Base-by-base conservation (phyloP, 371 early-diverging fungal genomes). In the Rhizopus stolonifer region DNA sequence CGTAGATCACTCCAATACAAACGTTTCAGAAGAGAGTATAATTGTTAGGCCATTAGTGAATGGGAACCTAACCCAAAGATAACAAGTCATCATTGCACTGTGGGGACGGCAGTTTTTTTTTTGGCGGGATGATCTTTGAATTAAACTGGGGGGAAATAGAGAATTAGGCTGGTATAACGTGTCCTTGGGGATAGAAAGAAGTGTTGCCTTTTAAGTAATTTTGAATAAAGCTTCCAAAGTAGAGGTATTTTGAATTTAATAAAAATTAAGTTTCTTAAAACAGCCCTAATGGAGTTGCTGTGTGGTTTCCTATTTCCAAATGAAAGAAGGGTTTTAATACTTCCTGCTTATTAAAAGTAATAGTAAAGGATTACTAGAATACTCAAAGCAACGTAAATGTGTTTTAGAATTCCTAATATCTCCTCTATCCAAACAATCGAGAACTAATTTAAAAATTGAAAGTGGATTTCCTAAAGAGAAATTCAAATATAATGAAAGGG, bases 231-330 rank as follows among this genome's bases (percentile, higher is more conserved):
- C 44, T 43, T 43, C 44, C 42, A 22, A 45, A 45, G 46, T 45
- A 45, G 46, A 45, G 46, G 46, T 25, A 26, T 45, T 26, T 45
- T 45, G 31, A 29, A 29, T 29, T 29, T 29, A 29, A 29, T 29
- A 29, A 29, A 48, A 48, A 48, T 48, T 48, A 48, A 48, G 48
- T 48, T 48, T 18, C 48, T 48, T 48, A 48, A 48, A 48, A 48
- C 48, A 48, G 48, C 48, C 34, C 33, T 33, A 48, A 48, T 48
- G 34, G 48, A 48, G 34, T 33, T 32, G 48, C 48, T 29, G 48
- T 48, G 33, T 48, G 48, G 33, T 48, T 48, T 48, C 48, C 48
- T 48, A 48, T 48, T 48, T 48, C 48, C 33, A 49, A 49, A 49
- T 49, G 38, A 49, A 49, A 49, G 49, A 49, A 49, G 49, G 36